A percentile compares a stretch with the other conserved stretches of the same genome.
Conservation (phyloP, 2,329 filamentous ascomycete species). For the Exophiala aquamarina region DNA sequence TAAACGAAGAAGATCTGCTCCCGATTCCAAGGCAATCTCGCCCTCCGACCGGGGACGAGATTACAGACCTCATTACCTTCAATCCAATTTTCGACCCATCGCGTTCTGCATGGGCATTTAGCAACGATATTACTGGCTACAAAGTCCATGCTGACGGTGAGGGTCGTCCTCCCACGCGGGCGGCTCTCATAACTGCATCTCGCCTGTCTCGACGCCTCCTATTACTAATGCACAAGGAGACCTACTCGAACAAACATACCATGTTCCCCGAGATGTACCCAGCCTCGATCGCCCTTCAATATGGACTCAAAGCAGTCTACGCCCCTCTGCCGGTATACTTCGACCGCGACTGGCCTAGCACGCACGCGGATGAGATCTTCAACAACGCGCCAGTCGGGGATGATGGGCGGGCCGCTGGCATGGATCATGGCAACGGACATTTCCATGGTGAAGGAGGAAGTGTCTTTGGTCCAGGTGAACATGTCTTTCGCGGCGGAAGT, state of each 20-base stretch:
- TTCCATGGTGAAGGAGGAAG: conserved; percentile 37
- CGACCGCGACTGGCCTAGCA: conserved; percentile 56
- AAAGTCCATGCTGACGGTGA: conserved; percentile 40
- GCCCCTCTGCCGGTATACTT: conserved; percentile 59
- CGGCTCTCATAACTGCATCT: conserved; percentile 69
- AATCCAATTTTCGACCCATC: conserved; percentile 74
- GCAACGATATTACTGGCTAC: conserved; percentile 70
- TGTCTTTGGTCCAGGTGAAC: conserved; percentile 54
- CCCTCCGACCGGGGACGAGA: conserved; percentile 45
- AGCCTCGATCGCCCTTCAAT: conserved; percentile 67
- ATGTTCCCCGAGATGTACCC: conserved; percentile 84
- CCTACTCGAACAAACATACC: conserved; percentile 63
- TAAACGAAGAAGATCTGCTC: conserved; percentile 15
- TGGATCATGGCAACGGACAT: conserved; percentile 33
- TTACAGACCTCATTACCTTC: conserved; percentile 73
- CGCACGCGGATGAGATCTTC: conserved; percentile 55
- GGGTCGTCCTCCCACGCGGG: conserved; percentile 64
- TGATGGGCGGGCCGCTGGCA: conserved; percentile 48
- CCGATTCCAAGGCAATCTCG: conserved; percentile 17
- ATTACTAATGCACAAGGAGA: conserved; percentile 73
- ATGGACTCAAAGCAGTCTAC: conserved; percentile 75
- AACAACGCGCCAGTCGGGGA: conserved; percentile 54
- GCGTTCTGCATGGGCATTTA: conserved; percentile 71
- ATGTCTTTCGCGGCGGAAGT: conserved; percentile 53
- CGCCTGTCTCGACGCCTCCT: conserved; percentile 67